These are phyloP conservation scores for Croton setiger DNA, from an alignment of 441 rosid genomes.

Conservation along the genomic window DNA sequence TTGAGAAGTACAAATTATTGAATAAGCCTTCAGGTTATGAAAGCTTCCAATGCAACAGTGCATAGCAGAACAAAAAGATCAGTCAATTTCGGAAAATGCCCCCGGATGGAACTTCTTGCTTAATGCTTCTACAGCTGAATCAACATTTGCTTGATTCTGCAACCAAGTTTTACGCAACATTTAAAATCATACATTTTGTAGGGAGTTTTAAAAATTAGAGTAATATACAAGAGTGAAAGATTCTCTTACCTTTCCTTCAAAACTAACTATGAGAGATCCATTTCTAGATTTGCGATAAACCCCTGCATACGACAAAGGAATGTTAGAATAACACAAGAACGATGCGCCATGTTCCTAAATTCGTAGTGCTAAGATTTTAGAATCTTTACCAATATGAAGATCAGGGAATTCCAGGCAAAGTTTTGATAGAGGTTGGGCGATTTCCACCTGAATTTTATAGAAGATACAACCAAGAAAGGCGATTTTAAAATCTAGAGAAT, in stretches of 20 bases:
- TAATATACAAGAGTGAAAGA: not conserved
- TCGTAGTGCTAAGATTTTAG: not conserved
- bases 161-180: constrained; percentile 5
- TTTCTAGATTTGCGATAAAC: constrained; percentile 73
- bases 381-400: constrained; percentile 61
- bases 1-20: not conserved
- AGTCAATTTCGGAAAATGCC: constrained; percentile 40
- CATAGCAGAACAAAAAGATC: constrained; percentile 16
- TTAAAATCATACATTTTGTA: not conserved
- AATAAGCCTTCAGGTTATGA: constrained; percentile 13
- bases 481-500: constrained; percentile 2
- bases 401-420: constrained; percentile 87
- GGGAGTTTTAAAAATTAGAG: not conserved
- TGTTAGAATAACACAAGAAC: constrained; percentile 17
- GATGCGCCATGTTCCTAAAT: not conserved
- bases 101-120: constrained; percentile 51
- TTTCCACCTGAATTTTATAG: constrained; percentile 61
- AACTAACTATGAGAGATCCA: constrained; percentile 57
- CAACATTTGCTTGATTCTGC: constrained; percentile 56
- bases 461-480: constrained; percentile 6
- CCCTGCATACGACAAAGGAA: constrained; percentile 38
- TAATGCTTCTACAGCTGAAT: constrained; percentile 53
- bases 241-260: constrained; percentile 75
- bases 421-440: constrained; percentile 74
- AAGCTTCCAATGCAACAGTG: constrained; percentile 13